A percentile compares a stretch with the other conserved stretches of the same genome.
These are phyloP conservation scores for Coniella lustricola DNA, from an alignment of 2,329 filamentous ascomycete genomes.

Conservation along the genomic window DNA sequence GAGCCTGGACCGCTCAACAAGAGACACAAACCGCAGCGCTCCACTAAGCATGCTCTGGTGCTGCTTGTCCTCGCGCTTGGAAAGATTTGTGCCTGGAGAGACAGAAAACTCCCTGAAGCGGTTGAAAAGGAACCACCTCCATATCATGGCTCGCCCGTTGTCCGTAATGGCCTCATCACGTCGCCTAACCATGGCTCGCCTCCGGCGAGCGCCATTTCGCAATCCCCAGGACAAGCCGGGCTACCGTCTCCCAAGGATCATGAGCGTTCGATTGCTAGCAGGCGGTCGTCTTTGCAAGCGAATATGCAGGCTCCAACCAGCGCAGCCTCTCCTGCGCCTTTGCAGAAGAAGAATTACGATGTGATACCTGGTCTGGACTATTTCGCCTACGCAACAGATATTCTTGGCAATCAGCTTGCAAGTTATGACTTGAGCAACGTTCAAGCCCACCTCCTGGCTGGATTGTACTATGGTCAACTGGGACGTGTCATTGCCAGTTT, in stretches of 20 bases:
- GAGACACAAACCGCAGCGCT: constrained; percentile 50
- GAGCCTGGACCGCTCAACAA: constrained; percentile 28
- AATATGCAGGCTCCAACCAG: constrained; percentile 12
- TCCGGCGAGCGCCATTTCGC: constrained; percentile 36
- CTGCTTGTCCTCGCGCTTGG: constrained; percentile 80
- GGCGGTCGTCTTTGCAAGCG: constrained; percentile 44
- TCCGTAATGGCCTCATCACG: constrained; percentile 43
- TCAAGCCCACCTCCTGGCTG: constrained; percentile 77
- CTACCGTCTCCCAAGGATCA: constrained; percentile 46
- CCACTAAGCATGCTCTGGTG: constrained; percentile 73
- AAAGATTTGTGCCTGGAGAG: constrained; percentile 61
- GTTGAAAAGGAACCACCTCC: constrained; percentile 31
- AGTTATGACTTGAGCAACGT: constrained; percentile 76
- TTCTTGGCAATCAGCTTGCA: constrained; percentile 73
- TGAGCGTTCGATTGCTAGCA: constrained; percentile 38
- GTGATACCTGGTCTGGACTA: constrained; percentile 85
- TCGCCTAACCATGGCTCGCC: constrained; percentile 52
- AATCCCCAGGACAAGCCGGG: constrained; percentile 34
- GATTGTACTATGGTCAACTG: constrained; percentile 82
- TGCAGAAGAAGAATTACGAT: constrained; percentile 60
- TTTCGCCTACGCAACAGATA: constrained; percentile 79
- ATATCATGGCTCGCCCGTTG: constrained; percentile 31
- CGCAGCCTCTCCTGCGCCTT: constrained; percentile 21
- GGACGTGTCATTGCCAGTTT: constrained; percentile 82
- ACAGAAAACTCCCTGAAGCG: constrained; percentile 48